These are phyloP conservation scores for Acer campestre DNA, from an alignment of 345 rosid genomes.

Conservation along the genomic window DNA sequence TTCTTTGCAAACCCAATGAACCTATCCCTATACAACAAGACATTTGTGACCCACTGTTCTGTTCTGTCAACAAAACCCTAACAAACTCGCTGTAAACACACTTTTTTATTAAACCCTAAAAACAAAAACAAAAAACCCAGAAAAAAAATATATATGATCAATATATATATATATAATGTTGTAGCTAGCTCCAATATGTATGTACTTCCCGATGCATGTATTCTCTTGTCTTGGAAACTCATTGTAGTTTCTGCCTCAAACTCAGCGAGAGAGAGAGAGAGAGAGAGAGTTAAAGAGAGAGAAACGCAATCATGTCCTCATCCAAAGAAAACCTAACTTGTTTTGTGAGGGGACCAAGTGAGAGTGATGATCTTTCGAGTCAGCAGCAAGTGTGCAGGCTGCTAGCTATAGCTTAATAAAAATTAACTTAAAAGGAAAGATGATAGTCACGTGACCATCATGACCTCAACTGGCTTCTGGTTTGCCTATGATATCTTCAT, in stretches of 20 bases:
- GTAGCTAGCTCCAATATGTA: not conserved
- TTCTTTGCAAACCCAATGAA: constrained; percentile 16
- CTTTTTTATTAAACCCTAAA: not conserved
- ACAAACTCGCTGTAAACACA: not conserved
- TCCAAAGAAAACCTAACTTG: constrained; percentile 15
- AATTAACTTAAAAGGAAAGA: constrained; percentile 4
- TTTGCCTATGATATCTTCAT: not conserved
- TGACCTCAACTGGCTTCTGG: constrained; percentile 31
- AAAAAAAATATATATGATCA: not conserved
- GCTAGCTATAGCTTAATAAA: not conserved
- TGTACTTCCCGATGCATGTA: constrained; percentile 37
- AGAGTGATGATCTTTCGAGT: constrained; percentile 21
- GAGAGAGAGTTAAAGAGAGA: not conserved
- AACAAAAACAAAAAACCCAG: not conserved
- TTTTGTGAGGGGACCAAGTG: constrained; percentile 18
- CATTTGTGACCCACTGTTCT: constrained; percentile 31
- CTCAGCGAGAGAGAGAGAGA: constrained; percentile 23
- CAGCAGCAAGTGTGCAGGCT: constrained; percentile 6
- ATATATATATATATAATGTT: too few relatives aligned
- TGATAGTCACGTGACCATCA: constrained; percentile 47
- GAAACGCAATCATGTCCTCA: constrained; percentile 26
- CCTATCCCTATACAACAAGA: constrained; percentile 24
- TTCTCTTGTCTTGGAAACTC: constrained; percentile 42
- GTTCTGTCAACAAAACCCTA: constrained; percentile 14
- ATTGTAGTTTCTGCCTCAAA: constrained; percentile 22